Base-by-base conservation (phyloP, 179 eudicot species). In the Beta corolliflora region DNA sequence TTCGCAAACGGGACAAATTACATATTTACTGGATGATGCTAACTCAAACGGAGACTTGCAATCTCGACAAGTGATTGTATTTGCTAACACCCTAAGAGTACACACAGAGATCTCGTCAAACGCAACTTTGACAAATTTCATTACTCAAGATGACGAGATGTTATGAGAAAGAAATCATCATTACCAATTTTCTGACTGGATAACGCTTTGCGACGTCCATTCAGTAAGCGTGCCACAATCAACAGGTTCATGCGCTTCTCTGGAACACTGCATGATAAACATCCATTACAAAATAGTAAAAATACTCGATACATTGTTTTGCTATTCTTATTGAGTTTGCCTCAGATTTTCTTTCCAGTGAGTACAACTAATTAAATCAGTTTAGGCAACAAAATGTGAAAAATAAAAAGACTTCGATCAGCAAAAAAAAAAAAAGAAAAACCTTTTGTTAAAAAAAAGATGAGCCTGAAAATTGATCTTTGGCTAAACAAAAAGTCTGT, bases 181-280 rank as follows among this genome's bases (percentile, higher is more conserved):
- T 48, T 84, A 84, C 87, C 87, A 84, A 1, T 72, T 84, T 25
- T 68, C 81, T 14, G 84, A 84, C 67, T 81, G 87, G 14, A 11
- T 16, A 69, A 7, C 23, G 0, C 3, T 50, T 67, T 84, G 80
- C 12, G 80, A 66, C 80, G 21, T 29, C 87, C 87, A 84, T 44
- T 29, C 25, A n/a, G 19, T 61, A 52, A 36, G 80, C 5, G 44
- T 44, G 75, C 4, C 25, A 59, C 87, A 84, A 78, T 85, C 86
- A 59, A 89, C 88, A 9, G 92, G 92, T 23, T 83, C 72, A 76
- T 88, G 92, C 50, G 81, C 88, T 81, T 89, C 92, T 41, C 80
- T 79, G 14, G 71, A 46, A 73, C 92, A 89, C 87, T 85, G 81
- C 81, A 74, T 45, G 77, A 73, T 12, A 60, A 46, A 55, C 45